Conservation (phyloP, 192 early-diverging fungal species). For the Coemansia sp. region DNA sequence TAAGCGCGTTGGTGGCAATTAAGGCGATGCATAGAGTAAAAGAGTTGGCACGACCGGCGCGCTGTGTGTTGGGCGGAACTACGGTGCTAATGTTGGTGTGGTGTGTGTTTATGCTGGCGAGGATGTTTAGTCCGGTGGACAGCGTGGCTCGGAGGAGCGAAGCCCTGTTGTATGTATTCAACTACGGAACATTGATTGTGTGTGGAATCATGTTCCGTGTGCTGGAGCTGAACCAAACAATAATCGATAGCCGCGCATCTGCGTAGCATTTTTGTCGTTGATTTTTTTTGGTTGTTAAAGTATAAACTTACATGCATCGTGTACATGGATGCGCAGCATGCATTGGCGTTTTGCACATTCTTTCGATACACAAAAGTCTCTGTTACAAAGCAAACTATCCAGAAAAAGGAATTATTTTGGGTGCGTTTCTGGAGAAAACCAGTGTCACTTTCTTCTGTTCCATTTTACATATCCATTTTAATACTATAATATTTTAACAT, state of each 20-base stretch:
- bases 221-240: neutral
- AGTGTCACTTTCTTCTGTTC: no score
- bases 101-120: constrained; percentile 26
- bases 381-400: no score
- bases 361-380: no score
- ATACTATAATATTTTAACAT: neutral
- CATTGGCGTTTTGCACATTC: no score
- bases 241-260: no score
- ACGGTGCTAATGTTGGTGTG: constrained; percentile 13
- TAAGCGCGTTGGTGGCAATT: neutral
- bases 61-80: neutral
- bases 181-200: constrained; percentile 1
- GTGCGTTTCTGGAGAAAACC: no score
- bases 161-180: constrained; percentile 13
- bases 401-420: no score
- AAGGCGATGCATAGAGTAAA: neutral
- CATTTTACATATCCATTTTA: neutral
- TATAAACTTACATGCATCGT: no score
- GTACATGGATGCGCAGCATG: no score
- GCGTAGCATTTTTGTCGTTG: no score
- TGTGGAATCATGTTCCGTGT: neutral
- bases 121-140: constrained; percentile 11
- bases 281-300: no score
- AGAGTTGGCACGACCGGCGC: neutral
- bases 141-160: constrained; percentile 24